A percentile compares a stretch with the other conserved stretches of the same genome.
Conservation (phyloP, 768 basidiomycete species). For the Obba rivulosa region DNA sequence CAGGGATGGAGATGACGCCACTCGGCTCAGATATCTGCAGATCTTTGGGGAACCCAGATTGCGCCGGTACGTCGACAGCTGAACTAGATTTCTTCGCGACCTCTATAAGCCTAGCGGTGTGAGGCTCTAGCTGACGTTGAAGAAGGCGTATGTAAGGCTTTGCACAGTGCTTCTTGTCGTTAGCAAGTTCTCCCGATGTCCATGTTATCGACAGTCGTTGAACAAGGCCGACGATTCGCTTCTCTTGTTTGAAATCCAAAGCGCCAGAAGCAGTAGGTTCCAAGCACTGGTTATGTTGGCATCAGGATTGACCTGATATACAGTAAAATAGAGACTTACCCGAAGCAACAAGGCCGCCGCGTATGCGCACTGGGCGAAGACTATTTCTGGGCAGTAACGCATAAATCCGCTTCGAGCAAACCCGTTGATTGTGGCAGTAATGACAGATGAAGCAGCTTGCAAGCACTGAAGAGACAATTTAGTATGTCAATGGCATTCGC, state of each 20-base stretch:
- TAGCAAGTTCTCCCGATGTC: constrained; percentile 10
- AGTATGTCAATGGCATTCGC: too few species aligned
- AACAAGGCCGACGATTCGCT: constrained; percentile 19
- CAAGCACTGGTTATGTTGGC: constrained; percentile 19
- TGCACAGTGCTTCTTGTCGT: constrained; percentile 16
- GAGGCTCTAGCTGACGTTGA: constrained; percentile 14
- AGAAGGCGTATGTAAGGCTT: constrained; percentile 19
- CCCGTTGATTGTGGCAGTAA: constrained; percentile 46
- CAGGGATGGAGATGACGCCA: too few species aligned
- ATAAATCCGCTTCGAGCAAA: constrained; percentile 51
- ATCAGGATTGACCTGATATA: background rate
- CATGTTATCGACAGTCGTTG: constrained; percentile 14
- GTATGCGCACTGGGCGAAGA: constrained; percentile 40
- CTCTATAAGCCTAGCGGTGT: constrained; percentile 9
- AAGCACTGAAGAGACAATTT: constrained; percentile 42
- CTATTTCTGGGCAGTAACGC: constrained; percentile 46
- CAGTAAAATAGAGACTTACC: constrained; percentile 28
- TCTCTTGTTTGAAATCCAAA: constrained; percentile 26
- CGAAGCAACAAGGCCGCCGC: constrained; percentile 58
- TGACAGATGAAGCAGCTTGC: constrained; percentile 50
- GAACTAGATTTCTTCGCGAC: background rate
- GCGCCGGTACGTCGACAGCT: too few species aligned
- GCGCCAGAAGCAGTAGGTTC: constrained; percentile 44
- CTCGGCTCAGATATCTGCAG: too few species aligned
- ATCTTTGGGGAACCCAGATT: too few species aligned